A percentile compares a stretch with the other conserved stretches of the same genome.
Evolutionary conservation across 2,329 filamentous ascomycete species (phyloP).

Genomic region (Colletotrichum sp.): DNA sequence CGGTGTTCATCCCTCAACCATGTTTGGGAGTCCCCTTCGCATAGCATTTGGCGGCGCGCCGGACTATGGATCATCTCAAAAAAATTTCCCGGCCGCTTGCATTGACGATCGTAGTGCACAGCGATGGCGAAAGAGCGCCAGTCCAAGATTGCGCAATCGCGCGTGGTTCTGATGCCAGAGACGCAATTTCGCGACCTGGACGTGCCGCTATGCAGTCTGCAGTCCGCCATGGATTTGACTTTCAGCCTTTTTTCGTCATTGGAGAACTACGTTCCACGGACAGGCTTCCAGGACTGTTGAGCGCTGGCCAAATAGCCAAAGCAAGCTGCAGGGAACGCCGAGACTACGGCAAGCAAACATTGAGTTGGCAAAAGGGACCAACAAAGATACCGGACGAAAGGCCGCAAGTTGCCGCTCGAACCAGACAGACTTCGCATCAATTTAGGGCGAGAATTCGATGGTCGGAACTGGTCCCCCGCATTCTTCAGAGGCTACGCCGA

Average conservation of each 20-base stretch:
- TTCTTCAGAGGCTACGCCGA: not conserved
- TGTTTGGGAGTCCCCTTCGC: conserved; percentile 2
- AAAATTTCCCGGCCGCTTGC: conserved; percentile 18
- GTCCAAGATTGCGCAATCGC: conserved; percentile 18
- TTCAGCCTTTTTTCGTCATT: not conserved
- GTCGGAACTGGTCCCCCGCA: not conserved
- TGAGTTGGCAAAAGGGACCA: not conserved
- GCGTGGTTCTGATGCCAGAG: conserved; percentile 18
- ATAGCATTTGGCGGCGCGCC: not conserved
- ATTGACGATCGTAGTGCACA: not conserved
- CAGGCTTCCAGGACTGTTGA: not conserved
- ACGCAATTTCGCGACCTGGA: conserved; percentile 2
- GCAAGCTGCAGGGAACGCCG: not conserved
- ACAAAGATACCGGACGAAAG: not conserved
- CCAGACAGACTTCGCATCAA: not conserved
- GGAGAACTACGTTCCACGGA: not conserved
- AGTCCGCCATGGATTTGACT: not conserved
- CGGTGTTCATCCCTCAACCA: conserved; percentile 20
- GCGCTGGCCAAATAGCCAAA: not conserved
- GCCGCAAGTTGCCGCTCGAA: not conserved
- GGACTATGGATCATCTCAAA: conserved; percentile 10
- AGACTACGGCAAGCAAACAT: not conserved
- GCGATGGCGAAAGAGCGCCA: not conserved
- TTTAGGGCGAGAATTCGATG: not conserved
- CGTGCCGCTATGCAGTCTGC: not conserved